Conservation (phyloP, 1,284 basidiomycete species). For the Fomitopsis pinicola region DNA sequence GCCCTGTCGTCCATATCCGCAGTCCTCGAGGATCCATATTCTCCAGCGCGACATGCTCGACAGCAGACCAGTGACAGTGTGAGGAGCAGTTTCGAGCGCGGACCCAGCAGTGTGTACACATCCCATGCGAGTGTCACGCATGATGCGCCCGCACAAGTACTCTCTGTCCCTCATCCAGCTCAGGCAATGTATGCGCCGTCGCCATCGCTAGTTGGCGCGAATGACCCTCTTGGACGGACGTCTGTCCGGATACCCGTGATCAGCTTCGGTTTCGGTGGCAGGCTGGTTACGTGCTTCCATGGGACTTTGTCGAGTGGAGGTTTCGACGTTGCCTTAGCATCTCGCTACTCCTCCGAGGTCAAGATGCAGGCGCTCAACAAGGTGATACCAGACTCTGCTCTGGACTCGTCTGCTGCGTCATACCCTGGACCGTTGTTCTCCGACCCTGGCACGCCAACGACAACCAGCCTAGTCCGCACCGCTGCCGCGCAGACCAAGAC, state of each 20-base stretch:
- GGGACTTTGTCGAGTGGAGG: slow-evolving; percentile 64
- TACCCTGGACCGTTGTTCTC: slow-evolving; percentile 87
- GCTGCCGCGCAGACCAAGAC: slow-evolving; percentile 66
- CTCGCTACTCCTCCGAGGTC: slow-evolving; percentile 67
- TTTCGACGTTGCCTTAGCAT: slow-evolving; percentile 73
- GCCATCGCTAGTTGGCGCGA: slow-evolving; percentile 72
- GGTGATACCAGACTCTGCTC: slow-evolving; percentile 62
- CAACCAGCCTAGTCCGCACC: slow-evolving; percentile 61
- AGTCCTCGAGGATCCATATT: slow-evolving; percentile 37
- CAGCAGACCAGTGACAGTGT: slow-evolving; percentile 19
- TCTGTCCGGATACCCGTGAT: slow-evolving; percentile 74
- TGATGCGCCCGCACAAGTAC: slow-evolving; percentile 33
- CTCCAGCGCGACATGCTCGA: slow-evolving; percentile 28
- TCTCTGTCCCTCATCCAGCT: slow-evolving; percentile 37
- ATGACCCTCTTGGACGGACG: slow-evolving; percentile 79
- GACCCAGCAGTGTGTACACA: slow-evolving; percentile 5
- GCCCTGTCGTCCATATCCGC: slow-evolving; percentile 34
- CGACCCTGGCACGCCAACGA: slow-evolving; percentile 64
- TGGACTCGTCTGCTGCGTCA: slow-evolving; percentile 49
- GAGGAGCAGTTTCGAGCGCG: slow-evolving; percentile 4
- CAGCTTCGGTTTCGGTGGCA: slow-evolving; percentile 88
- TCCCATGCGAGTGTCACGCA: slow-evolving; percentile 8
- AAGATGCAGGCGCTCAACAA: slow-evolving; percentile 66
- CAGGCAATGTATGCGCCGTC: slow-evolving; percentile 68
- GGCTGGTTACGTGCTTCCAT: slow-evolving; percentile 84